Base-by-base conservation (phyloP, 1,284 basidiomycete genomes). In the Ganoderma sinense region DNA sequence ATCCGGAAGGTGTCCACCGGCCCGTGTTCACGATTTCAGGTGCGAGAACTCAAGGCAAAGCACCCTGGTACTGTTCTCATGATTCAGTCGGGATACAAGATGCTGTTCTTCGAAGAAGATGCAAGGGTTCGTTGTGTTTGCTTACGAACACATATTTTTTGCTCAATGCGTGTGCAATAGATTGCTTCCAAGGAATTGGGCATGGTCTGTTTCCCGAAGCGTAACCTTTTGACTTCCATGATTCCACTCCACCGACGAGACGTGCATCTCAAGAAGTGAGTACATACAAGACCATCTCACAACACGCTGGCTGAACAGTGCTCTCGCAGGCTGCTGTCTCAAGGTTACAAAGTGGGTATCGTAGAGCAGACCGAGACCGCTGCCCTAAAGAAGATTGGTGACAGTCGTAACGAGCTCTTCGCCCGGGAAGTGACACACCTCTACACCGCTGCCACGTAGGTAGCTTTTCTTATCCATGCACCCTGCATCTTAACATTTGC, bases 291-390 rank as follows among this genome's bases (percentile, higher is more conserved):
- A 13, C 23, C 48, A 26, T 26, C 20, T 14, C 48, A 26, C 14
- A 51, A 51, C 0, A 26, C 2, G 11, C 14, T 51, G 23, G 23
- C 53, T 33, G 5, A 56, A 31, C 18, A 29, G 16, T 14, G 4
- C 16, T 31, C 5, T 13, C 43, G 5, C 63, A 97, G 95, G 73
- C 86, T 99, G 41, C 87, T 99, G 55, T 91, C 94, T 0, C 88
- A 91, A 66, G 97, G 97, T 0, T 87, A 96, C 79, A 95, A 96
- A 81, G 89, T 99, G 62, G 97, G 97, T 13, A 90, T 99, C 14
- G 91, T 98, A 0, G 88, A 92, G n/a, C 97, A 99, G 80, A 90
- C 87, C 3, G 97, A 99, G 82, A 99, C 97, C 0, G 95, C 97
- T 0, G 97, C 97, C 0, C 85, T 99, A 65, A 99, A 99, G 83